Evolutionary conservation across 2,329 filamentous ascomycete species (phyloP).

Genomic region (Penicillium sp.): DNA sequence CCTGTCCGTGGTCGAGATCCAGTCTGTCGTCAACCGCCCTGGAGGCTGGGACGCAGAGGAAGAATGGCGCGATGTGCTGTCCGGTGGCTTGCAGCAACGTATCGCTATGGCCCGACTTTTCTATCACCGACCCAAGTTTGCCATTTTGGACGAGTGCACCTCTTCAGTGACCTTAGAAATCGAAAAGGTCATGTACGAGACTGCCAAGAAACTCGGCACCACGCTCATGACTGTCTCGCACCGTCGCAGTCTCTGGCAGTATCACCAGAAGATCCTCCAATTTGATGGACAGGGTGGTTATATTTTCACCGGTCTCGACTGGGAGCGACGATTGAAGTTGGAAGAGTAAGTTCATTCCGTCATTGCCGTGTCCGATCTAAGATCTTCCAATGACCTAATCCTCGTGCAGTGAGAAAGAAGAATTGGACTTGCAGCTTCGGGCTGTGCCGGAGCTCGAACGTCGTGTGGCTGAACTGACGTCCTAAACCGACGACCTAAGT

Average conservation of each 20-base stretch:
- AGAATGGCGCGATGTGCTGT: slow-evolving; percentile 93
- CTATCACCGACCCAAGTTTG: slow-evolving; percentile 88
- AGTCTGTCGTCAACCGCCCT: slow-evolving; percentile 73
- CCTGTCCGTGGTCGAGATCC: slow-evolving; percentile 74
- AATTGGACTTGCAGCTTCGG: slow-evolving; percentile 78
- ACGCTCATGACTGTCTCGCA: slow-evolving; percentile 97
- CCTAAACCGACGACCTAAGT: slow-evolving; percentile 51
- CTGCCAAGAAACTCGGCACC: slow-evolving; percentile 83
- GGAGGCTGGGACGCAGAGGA: slow-evolving; percentile 89
- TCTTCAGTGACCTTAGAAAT: slow-evolving; percentile 91
- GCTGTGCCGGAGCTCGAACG: slow-evolving; percentile 85
- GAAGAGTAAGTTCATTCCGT: slow-evolving; percentile 63
- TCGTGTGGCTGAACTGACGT: slow-evolving; percentile 72
- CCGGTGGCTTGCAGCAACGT: slow-evolving; percentile 87
- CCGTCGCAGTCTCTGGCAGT: slow-evolving; percentile 88
- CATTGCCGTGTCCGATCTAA: neutral
- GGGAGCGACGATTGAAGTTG: slow-evolving; percentile 74
- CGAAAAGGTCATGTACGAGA: slow-evolving; percentile 95
- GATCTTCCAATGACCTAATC: slow-evolving; percentile 14
- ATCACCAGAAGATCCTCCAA: slow-evolving; percentile 89
- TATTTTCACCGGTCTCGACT: slow-evolving; percentile 85
- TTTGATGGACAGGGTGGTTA: slow-evolving; percentile 93
- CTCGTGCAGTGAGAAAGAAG: slow-evolving; percentile 71
- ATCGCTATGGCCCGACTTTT: slow-evolving; percentile 95
- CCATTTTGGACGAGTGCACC: slow-evolving; percentile 96